Evolutionary conservation across 2,329 filamentous ascomycete species (phyloP).

Genomic region (Calonectria pseudoreteaudii): DNA sequence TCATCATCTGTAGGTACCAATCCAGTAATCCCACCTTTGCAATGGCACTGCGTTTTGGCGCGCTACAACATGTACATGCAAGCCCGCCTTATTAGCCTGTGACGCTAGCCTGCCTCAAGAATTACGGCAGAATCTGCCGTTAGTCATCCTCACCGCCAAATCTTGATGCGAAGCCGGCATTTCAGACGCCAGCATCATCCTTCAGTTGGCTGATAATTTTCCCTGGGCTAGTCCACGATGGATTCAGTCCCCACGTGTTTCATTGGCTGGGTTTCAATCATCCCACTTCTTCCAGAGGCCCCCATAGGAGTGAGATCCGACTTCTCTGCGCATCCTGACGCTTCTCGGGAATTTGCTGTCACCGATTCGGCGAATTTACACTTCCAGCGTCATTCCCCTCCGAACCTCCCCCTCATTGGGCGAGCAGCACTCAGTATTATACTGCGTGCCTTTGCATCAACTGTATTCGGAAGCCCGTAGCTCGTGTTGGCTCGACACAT

Average conservation of each 20-base stretch:
- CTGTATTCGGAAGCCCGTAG: background rate
- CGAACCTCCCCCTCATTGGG: background rate
- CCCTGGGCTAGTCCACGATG: slow-evolving; percentile 5
- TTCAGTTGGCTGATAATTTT: background rate
- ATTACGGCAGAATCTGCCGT: slow-evolving; percentile 8
- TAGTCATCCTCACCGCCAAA: slow-evolving; percentile 18
- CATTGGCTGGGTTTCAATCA: slow-evolving; percentile 26
- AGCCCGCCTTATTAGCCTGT: background rate
- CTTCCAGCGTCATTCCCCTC: background rate
- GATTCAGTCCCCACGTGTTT: slow-evolving; percentile 27
- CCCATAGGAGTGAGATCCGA: background rate
- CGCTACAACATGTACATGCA: background rate
- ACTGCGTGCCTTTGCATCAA: slow-evolving; percentile 8
- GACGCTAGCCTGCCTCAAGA: background rate
- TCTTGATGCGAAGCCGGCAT: background rate
- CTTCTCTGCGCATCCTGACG: background rate
- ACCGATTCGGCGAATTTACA: background rate
- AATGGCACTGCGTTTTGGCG: background rate
- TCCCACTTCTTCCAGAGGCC: background rate
- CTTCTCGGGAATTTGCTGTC: background rate
- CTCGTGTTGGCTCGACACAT: background rate
- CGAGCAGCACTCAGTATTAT: background rate
- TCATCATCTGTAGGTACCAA: background rate
- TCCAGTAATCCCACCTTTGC: background rate
- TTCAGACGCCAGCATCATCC: background rate